phyloP scores from a whole-genome alignment of 495 filamentous ascomycete species.

The Penicillium steckii region DNA sequence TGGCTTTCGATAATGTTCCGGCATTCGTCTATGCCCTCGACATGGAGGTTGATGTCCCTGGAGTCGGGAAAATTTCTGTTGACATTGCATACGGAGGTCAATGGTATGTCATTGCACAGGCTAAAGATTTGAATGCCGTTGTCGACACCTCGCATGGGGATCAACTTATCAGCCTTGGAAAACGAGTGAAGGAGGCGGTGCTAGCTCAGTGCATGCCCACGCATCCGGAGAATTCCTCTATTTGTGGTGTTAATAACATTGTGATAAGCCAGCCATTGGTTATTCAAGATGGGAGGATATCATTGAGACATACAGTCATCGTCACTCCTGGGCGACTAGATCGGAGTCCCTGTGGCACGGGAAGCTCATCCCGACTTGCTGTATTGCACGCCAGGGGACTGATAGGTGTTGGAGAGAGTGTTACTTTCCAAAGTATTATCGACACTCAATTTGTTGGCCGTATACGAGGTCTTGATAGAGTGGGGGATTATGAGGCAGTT shows the following conservation, averaged over 20 bases:
- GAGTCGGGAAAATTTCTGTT: conserved; percentile 21
- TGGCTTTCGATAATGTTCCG: conserved; percentile 36
- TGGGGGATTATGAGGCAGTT: conserved; percentile 25
- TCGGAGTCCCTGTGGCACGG: conserved; percentile 38
- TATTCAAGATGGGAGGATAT: conserved; percentile 15
- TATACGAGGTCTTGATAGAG: conserved; percentile 25
- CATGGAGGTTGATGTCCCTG: conserved; percentile 26
- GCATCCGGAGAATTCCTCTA: conserved; percentile 33
- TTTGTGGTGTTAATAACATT: conserved; percentile 27
- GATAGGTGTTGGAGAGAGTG: conserved; percentile 24
- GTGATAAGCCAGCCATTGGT: conserved; percentile 26
- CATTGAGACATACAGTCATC: conserved; percentile 27
- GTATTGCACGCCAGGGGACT: conserved; percentile 30
- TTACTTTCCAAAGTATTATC: conserved; percentile 31
- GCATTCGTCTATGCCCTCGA: conserved; percentile 36
- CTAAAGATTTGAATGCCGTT: conserved; percentile 17
- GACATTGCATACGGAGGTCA: conserved; percentile 39
- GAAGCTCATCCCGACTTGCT: conserved; percentile 33
- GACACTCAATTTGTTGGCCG: conserved; percentile 27
- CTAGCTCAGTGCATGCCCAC: conserved; percentile 21
- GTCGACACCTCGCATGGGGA: conserved; percentile 18
- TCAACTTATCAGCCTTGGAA: conserved; percentile 24
- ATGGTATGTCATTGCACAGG: conserved; percentile 35
- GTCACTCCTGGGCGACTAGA: conserved; percentile 38
- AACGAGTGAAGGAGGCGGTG: conserved; percentile 33